These are phyloP conservation scores for Zymoseptoria crescenta DNA, from an alignment of 2,329 filamentous ascomycete genomes.

Conservation along the genomic window DNA sequence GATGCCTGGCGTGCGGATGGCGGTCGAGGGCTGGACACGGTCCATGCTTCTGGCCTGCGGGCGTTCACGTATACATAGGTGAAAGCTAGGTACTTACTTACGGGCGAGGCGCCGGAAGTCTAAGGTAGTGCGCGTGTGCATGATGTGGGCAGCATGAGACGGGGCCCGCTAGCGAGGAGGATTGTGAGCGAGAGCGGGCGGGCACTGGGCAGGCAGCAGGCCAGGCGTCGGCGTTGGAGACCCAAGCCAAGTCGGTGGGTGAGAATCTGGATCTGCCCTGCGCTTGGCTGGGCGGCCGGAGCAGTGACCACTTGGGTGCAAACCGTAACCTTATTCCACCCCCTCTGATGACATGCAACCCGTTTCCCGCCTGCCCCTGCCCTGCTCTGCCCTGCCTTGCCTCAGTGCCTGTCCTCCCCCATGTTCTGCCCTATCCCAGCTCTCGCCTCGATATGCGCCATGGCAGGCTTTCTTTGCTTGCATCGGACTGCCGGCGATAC, in stretches of 20 bases:
- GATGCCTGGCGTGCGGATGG: constrained; percentile 40
- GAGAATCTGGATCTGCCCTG: constrained; percentile 23
- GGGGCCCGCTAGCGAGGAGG: constrained; percentile 15
- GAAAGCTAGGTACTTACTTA: too few species aligned
- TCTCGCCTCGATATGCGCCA: neutral
- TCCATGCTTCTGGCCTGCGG: constrained; percentile 24
- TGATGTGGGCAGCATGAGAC: neutral
- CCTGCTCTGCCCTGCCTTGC: neutral
- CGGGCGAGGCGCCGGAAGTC: constrained; percentile 5
- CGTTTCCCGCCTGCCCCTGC: neutral
- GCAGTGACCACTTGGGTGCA: constrained; percentile 18
- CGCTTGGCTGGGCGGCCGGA: constrained; percentile 16
- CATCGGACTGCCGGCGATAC: neutral
- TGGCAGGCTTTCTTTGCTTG: neutral
- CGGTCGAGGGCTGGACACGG: constrained; percentile 40
- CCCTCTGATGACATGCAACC: neutral
- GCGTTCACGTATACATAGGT: constrained; percentile 23
- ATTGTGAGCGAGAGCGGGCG: constrained; percentile 15
- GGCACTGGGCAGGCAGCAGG: too few species aligned
- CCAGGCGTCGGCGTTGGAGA: too few species aligned
- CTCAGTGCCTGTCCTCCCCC: neutral
- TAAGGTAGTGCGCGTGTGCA: neutral
- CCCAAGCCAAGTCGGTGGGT: neutral
- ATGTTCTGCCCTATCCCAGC: neutral
- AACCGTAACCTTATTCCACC: neutral